Evolutionary conservation across 768 basidiomycete genomes (phyloP), one percentile per base, ranked within the genome.

Genomic region (Rhodotorula paludigena): DNA sequence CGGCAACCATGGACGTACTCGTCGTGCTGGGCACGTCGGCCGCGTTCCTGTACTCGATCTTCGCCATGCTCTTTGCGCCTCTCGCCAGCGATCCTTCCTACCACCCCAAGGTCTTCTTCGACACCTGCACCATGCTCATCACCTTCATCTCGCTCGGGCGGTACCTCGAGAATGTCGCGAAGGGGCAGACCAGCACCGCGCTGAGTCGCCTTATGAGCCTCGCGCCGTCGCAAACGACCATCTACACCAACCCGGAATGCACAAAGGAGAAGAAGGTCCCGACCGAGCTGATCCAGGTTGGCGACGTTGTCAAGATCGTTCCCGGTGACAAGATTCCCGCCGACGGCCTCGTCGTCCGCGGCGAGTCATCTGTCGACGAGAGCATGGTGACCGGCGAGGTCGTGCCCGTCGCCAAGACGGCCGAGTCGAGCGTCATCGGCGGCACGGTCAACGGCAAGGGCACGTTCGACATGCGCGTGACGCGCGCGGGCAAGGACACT

Each of bases 91-190:
- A 87, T 16, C 83, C 87, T 0, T 82, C 82, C 49, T 90, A 83
- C 76, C 87, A 85, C 28, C 94, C 96, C 3, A 84, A 88, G 77
- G 84, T 92, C 52, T 98, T 98, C 80, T 98, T 98, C 81, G 96
- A 99, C 80, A 98, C 96, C 3, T 96, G 91, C 76, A 96, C 96
- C 28, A 98, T 97, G 96, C 82, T 99, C 68, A 87, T 99, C 83
- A 89, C 88, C 81, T 98, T 99, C 78, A 89, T 98, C 74, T 93
- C 91, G 5, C 84, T 98, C 21, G 96, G 96, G 9, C 86, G 96
- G 33, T 96, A 87, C 80, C 84, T 98, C 56, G 96, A 98, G 81
- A 98, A 98, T 79, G 85, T 87, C 63, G 96, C 96, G 54, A 98
- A 98, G 79, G 94, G 96, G 38, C 90, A 89, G 79, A 98, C 96